Percentiles rank a stretch among this genome's conserved stretches.
These are phyloP conservation scores for Calonectria montana DNA, from an alignment of 2,329 filamentous ascomycete genomes.

Conservation along the genomic window DNA sequence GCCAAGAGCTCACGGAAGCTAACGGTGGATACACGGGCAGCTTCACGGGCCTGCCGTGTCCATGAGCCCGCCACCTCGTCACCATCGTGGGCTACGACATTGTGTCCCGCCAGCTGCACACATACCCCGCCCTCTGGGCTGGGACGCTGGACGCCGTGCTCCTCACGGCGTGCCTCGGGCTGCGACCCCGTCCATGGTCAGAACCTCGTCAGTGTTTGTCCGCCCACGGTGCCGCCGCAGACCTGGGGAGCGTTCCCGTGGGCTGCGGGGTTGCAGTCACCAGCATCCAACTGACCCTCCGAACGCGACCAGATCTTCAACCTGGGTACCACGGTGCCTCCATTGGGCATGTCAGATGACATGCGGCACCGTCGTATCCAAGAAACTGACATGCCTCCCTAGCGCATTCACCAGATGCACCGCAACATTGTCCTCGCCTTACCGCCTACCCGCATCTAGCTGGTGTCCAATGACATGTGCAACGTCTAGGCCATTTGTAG, in stretches of 20 bases:
- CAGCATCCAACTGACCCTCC: slow-evolving; percentile 51
- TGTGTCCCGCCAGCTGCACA: slow-evolving; percentile 66
- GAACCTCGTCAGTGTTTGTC: slow-evolving; percentile 52
- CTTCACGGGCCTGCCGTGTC: slow-evolving; percentile 68
- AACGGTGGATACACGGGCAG: slow-evolving; percentile 78
- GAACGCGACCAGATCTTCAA: slow-evolving; percentile 54
- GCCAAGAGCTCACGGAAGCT: slow-evolving; percentile 70
- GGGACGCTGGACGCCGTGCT: slow-evolving; percentile 81
- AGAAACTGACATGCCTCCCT: slow-evolving; percentile 48
- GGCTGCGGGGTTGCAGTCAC: slow-evolving; percentile 61
- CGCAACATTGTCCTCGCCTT: slow-evolving; percentile 56
- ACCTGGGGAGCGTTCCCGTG: slow-evolving; percentile 48
- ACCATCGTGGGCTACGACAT: slow-evolving; percentile 77
- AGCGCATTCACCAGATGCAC: slow-evolving; percentile 61
- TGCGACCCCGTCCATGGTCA: slow-evolving; percentile 57
- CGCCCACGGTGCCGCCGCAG: slow-evolving; percentile 45
- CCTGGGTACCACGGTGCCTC: slow-evolving; percentile 47
- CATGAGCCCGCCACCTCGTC: slow-evolving; percentile 58
- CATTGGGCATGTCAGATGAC: slow-evolving; percentile 45
- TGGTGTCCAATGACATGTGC: slow-evolving; percentile 56
- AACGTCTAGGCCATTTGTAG: slow-evolving; percentile 57
- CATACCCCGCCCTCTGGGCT: slow-evolving; percentile 76
- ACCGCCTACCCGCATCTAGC: slow-evolving; percentile 52
- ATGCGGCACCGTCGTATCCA: not conserved
- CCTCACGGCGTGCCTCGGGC: slow-evolving; percentile 73